A percentile compares a stretch with the other conserved stretches of the same genome.
Evolutionary conservation across 371 early-diverging fungal genomes (phyloP).

Genomic region (Mortierella sp.): DNA sequence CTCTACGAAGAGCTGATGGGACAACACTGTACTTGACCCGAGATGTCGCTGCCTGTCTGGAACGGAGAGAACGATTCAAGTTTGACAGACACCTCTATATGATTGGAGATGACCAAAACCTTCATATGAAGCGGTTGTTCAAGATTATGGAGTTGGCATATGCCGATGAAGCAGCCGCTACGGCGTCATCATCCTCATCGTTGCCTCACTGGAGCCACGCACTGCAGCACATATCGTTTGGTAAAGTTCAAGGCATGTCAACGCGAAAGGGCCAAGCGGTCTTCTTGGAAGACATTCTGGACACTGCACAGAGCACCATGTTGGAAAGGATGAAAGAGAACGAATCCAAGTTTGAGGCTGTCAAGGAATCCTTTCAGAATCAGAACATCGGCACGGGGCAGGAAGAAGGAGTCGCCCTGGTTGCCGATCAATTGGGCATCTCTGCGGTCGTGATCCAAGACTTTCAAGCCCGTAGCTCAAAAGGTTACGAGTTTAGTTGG

Average conservation of each 20-base stretch:
- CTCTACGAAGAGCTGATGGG: slow-evolving; percentile 91
- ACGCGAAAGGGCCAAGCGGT: slow-evolving; percentile 96
- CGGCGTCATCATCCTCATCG: slow-evolving; percentile 17
- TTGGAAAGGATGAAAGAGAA: slow-evolving; percentile 85
- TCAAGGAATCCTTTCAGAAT: slow-evolving; percentile 25
- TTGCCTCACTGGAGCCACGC: slow-evolving; percentile 64
- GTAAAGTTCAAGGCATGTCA: slow-evolving; percentile 96
- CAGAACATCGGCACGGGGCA: slow-evolving; percentile 4
- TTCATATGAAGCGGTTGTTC: slow-evolving; percentile 95
- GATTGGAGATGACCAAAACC: slow-evolving; percentile 91
- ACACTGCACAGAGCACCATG: slow-evolving; percentile 87
- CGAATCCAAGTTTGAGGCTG: slow-evolving; percentile 65
- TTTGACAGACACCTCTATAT: slow-evolving; percentile 93
- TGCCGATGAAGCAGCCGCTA: slow-evolving; percentile 33
- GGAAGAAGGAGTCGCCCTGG: slow-evolving; percentile 57
- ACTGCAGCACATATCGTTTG: slow-evolving; percentile 93
- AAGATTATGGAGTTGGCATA: slow-evolving; percentile 78
- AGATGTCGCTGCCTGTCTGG: slow-evolving; percentile 93
- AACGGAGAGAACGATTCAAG: slow-evolving; percentile 79
- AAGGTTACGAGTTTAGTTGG: slow-evolving; percentile 97
- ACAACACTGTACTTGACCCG: slow-evolving; percentile 96
- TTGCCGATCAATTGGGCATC: slow-evolving; percentile 78
- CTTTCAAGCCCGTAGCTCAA: slow-evolving; percentile 89
- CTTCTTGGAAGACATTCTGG: slow-evolving; percentile 96
- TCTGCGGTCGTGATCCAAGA: slow-evolving; percentile 96